Evolutionary conservation across 805 yeast species (phyloP), one percentile per base, ranked within the genome.

Genomic region (Pichia phayaonensis): DNA sequence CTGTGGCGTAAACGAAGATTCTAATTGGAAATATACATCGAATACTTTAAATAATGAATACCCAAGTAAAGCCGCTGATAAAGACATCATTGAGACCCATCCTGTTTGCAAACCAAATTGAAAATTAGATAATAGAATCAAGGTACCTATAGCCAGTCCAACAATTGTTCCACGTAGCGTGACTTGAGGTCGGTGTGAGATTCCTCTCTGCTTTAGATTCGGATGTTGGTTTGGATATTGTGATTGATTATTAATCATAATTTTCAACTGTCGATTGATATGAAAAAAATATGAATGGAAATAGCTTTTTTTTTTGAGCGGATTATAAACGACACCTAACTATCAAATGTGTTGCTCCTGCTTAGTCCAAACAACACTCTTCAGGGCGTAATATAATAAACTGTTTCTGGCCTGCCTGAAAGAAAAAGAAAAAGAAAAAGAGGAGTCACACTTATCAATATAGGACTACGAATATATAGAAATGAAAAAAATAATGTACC

Each of bases 51-150:
- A 92, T 20, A 86, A 71, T 0, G 97, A 85, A 64, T 81, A 90
- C 0, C 95, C 97, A 24, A 92, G 68, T 47, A 92, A 67, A 0
- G 98, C 97, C 5, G 96, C 84, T 0, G 99, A 98, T 49, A 92
- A 72, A 22, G 96, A 86, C 99, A 92, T 94, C 99, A 92, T 92
- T 12, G 97, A 89, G 7, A 94, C 97, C 99, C 99, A 92, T 2
- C 99, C 99, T 0, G 97, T 92, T 63, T 92, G 99, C 21, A 92
- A 72, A 1, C 98, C 99, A 64, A 92, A 92, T 64, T 92, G 98
- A 69, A 94, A 94, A 66, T 92, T 92, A 4, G 97, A 88, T 18
- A 90, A 72, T 24, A 94, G 72, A 31, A 94, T 90, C 26, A 92
- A 69, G 0, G 97, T 79, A 0, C 99, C 99, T n/a, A 92, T 89